phyloP scores from a whole-genome alignment of 1,139 yeast genomes.

The Pichia sp. region DNA sequence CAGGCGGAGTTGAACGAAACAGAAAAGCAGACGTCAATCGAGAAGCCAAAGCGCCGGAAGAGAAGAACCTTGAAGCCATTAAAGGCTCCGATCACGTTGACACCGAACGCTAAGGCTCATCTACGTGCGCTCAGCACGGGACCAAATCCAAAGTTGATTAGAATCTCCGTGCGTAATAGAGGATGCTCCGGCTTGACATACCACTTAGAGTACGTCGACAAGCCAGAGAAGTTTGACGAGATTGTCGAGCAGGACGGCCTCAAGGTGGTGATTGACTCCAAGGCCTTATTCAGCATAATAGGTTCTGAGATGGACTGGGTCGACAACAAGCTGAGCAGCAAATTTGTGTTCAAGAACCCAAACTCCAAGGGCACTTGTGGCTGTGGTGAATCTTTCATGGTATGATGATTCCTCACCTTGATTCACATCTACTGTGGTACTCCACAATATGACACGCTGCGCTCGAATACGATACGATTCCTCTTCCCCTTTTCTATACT shows the following conservation, averaged over 20 bases:
- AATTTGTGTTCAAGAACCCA: conserved; percentile 91
- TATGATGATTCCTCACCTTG: conserved; percentile 37
- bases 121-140: conserved; percentile 61
- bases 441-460: neutral
- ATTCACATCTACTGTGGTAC: neutral
- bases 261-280: conserved; percentile 87
- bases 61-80: conserved; percentile 75
- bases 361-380: conserved; percentile 98
- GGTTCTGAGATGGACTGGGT: conserved; percentile 99
- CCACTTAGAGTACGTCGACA: conserved; percentile 80
- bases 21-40: neutral
- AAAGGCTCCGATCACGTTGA: conserved; percentile 79
- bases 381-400: conserved; percentile 98
- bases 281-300: conserved; percentile 89
- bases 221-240: conserved; percentile 93
- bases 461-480: neutral
- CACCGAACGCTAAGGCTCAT: conserved; percentile 71
- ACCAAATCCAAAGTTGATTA: conserved; percentile 82
- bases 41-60: conserved; percentile 38
- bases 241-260: conserved; percentile 90
- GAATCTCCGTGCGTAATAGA: conserved; percentile 91
- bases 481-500: neutral
- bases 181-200: conserved; percentile 96
- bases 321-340: conserved; percentile 83
- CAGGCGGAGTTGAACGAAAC: neutral